Percentiles rank a stretch among this genome's conserved stretches.
Evolutionary conservation across 1,284 basidiomycete species (phyloP).

Genomic region (Mycena sp.): DNA sequence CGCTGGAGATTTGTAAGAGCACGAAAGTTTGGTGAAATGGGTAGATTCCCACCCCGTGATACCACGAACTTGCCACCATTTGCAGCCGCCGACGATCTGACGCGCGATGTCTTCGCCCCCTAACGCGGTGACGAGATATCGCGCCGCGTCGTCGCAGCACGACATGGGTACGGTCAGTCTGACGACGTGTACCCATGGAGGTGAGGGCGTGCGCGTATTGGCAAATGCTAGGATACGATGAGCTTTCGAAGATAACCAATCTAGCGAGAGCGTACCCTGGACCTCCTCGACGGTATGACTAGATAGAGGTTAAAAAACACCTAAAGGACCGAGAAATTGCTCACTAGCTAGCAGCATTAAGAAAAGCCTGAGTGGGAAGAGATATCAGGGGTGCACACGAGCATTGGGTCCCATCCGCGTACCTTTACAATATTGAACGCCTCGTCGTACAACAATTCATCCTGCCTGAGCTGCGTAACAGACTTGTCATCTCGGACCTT

Average conservation of each 20-base stretch:
- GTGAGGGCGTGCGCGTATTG: slow-evolving; percentile 87
- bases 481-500: slow-evolving; percentile 40
- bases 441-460: slow-evolving; percentile 86
- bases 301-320: slow-evolving; percentile 4
- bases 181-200: slow-evolving; percentile 89
- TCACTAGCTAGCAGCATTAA: slow-evolving; percentile 64
- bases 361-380: slow-evolving; percentile 59
- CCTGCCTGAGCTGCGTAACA: slow-evolving; percentile 61
- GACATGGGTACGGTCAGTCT: slow-evolving; percentile 79
- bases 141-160: slow-evolving; percentile 84
- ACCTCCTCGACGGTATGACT: slow-evolving; percentile 87
- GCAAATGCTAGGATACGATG: slow-evolving; percentile 62
- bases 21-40: background rate
- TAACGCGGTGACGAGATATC: slow-evolving; percentile 79
- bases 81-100: slow-evolving; percentile 86
- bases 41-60: slow-evolving; percentile 63
- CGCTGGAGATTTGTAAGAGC: slow-evolving; percentile 50
- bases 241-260: slow-evolving; percentile 5
- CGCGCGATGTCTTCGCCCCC: slow-evolving; percentile 84
- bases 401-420: slow-evolving; percentile 28
- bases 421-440: slow-evolving; percentile 86
- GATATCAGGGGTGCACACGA: slow-evolving; percentile 16
- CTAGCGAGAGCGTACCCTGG: slow-evolving; percentile 56
- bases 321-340: slow-evolving; percentile 30
- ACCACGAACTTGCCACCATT: slow-evolving; percentile 98